A percentile compares a stretch with the other conserved stretches of the same genome.
Evolutionary conservation across 129 eudicot species (phyloP).

Genomic region (Mikania micrantha): DNA sequence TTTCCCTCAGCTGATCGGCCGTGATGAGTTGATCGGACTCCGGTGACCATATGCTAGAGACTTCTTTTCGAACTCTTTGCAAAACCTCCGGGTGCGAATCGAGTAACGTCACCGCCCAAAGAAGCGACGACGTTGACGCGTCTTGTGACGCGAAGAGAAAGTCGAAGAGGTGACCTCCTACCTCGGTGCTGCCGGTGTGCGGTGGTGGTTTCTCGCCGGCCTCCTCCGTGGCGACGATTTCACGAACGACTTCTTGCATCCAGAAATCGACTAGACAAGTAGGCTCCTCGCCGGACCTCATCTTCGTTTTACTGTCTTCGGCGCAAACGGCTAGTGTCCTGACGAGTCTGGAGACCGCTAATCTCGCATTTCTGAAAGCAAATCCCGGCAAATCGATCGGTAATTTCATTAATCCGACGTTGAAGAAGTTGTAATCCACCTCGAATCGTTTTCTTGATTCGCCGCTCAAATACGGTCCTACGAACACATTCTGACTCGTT

Average conservation of each 20-base stretch:
- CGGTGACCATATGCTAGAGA: constrained; percentile 48
- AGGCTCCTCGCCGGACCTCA: constrained; percentile 47
- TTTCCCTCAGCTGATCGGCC: constrained; percentile 53
- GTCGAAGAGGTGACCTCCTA: constrained; percentile 76
- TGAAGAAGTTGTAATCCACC: constrained; percentile 61
- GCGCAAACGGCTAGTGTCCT: constrained; percentile 54
- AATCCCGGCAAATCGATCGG: constrained; percentile 75
- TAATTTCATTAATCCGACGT: constrained; percentile 64
- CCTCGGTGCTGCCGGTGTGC: constrained; percentile 27
- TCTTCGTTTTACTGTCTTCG: constrained; percentile 42
- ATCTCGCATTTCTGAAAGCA: constrained; percentile 65
- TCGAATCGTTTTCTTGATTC: constrained; percentile 44
- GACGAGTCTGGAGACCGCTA: constrained; percentile 53
- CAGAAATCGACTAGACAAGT: constrained; percentile 70
- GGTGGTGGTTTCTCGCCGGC: constrained; percentile 27
- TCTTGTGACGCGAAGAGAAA: constrained; percentile 83
- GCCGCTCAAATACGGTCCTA: constrained; percentile 50
- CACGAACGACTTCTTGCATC: constrained; percentile 68
- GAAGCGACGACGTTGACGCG: constrained; percentile 80
- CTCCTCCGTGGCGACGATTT: constrained; percentile 22
- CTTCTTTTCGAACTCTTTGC: constrained; percentile 45
- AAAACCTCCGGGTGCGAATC: constrained; percentile 66
- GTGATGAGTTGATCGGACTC: constrained; percentile 33
- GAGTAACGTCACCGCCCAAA: constrained; percentile 70
- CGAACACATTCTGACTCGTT: constrained; percentile 79